phyloP scores from a whole-genome alignment of 495 filamentous ascomycete species.

The Sphaerosporella brunnea region DNA sequence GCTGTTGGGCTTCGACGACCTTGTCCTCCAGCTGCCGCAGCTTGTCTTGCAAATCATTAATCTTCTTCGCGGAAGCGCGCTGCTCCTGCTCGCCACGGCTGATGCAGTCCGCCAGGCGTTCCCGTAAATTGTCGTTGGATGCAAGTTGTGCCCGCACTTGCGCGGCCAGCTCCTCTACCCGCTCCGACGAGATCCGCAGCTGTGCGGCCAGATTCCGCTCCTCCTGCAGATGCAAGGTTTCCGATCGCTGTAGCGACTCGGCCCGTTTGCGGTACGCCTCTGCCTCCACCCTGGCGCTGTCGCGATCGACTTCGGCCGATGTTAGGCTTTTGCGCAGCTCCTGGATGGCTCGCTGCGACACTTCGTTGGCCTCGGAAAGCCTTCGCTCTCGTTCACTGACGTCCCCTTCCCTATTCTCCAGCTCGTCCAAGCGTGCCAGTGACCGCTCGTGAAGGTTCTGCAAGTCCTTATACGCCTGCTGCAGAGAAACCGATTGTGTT shows the following conservation, averaged over 20 bases:
- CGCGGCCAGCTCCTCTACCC: constrained; percentile 55
- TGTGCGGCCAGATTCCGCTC: constrained; percentile 46
- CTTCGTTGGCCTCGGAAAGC: constrained; percentile 39
- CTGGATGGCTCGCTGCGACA: constrained; percentile 40
- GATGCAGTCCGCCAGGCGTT: constrained; percentile 72
- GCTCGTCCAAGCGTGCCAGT: constrained; percentile 27
- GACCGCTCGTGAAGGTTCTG: constrained; percentile 41
- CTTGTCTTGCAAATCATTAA: constrained; percentile 61
- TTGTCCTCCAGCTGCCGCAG: constrained; percentile 71
- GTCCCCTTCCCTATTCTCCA: constrained; percentile 21
- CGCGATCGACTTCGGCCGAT: constrained; percentile 51
- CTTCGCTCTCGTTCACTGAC: constrained; percentile 29
- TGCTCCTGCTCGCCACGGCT: constrained; percentile 74
- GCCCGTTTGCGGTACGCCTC: constrained; percentile 42
- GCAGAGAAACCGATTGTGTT: constrained; percentile 45
- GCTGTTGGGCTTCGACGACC: constrained; percentile 63
- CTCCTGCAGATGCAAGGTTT: constrained; percentile 43
- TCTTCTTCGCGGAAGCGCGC: constrained; percentile 54
- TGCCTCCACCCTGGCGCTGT: constrained; percentile 45
- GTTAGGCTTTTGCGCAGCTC: constrained; percentile 47
- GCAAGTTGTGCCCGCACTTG: constrained; percentile 61
- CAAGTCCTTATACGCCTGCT: constrained; percentile 62
- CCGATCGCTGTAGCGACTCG: constrained; percentile 42
- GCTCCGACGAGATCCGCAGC: constrained; percentile 49
- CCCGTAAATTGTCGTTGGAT: constrained; percentile 53